A percentile compares a stretch with the other conserved stretches of the same genome.
Conservation (phyloP, 2,329 filamentous ascomycete species). For the Fusarium tricinctum region DNA sequence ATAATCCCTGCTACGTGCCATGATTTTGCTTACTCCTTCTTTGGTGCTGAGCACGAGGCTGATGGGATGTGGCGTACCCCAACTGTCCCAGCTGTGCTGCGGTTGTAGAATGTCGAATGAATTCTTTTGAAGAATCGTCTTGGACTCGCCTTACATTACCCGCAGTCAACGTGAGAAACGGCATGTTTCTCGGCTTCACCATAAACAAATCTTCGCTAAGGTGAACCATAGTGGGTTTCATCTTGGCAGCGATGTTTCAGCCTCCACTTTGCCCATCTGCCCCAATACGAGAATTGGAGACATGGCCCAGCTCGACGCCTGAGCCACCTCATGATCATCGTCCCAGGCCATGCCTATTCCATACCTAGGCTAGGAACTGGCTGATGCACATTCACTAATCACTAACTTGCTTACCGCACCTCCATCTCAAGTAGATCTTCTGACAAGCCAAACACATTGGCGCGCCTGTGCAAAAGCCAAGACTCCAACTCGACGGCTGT, state of each 20-base stretch:
- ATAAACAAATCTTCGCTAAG: conserved; percentile 17
- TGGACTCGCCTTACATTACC: too few relatives aligned
- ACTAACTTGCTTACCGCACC: neutral
- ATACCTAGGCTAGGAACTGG: neutral
- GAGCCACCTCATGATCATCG: conserved; percentile 16
- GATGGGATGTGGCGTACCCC: neutral
- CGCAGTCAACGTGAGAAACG: neutral
- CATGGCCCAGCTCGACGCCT: neutral
- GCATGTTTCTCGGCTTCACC: conserved; percentile 27
- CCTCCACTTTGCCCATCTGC: conserved; percentile 9
- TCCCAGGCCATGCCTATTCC: neutral
- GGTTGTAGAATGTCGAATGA: too few relatives aligned
- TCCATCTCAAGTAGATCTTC: neutral
- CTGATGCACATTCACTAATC: neutral
- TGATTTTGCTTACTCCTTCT: neutral
- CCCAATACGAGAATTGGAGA: neutral
- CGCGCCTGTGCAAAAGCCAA: conserved; percentile 7
- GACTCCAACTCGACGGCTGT: neutral
- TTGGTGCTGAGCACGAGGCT: neutral
- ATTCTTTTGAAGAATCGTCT: too few relatives aligned
- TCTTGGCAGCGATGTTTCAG: conserved; percentile 29
- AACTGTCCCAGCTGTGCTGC: neutral
- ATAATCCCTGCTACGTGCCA: neutral
- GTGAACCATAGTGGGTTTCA: conserved; percentile 34
- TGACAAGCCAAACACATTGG: conserved; percentile 4